phyloP scores from a whole-genome alignment of 495 filamentous ascomycete genomes.

The Lindgomyces ingoldianus region DNA sequence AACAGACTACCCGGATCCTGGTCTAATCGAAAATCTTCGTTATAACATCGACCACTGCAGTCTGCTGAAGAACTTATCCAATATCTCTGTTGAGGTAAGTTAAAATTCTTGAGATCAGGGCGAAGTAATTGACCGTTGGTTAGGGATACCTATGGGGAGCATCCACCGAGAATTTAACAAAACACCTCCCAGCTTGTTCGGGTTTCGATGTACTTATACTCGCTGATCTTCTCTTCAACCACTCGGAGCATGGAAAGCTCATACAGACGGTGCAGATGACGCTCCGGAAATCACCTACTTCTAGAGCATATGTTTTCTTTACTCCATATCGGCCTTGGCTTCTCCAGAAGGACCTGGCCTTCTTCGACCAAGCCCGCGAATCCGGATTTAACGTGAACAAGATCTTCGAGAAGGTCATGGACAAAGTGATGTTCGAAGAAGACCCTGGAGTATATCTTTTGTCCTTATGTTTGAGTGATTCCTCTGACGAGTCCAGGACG shows the following conservation, averaged over 20 bases:
- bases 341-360: conserved; percentile 75
- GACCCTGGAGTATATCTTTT: conserved; percentile 65
- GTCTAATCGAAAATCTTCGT: conserved; percentile 73
- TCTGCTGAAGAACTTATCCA: conserved; percentile 30
- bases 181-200: conserved; percentile 22
- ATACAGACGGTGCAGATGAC: conserved; percentile 67
- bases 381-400: conserved; percentile 72
- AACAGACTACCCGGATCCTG: conserved; percentile 85
- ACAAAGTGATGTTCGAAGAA: conserved; percentile 81
- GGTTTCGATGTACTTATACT: conserved; percentile 81
- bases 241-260: conserved; percentile 78
- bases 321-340: conserved; percentile 92
- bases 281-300: conserved; percentile 54
- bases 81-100: conserved; percentile 36
- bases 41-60: conserved; percentile 63
- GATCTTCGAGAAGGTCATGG: conserved; percentile 77
- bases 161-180: conserved; percentile 45
- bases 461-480: neutral
- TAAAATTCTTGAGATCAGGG: neutral
- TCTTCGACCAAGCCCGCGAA: conserved; percentile 73
- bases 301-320: conserved; percentile 83
- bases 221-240: conserved; percentile 86
- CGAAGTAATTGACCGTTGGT: too few species aligned
- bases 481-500: conserved; percentile 6
- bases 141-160: conserved; percentile 83